These are phyloP conservation scores for Adansonia rubrostipa DNA, from an alignment of 441 rosid species.

Conservation along the genomic window DNA sequence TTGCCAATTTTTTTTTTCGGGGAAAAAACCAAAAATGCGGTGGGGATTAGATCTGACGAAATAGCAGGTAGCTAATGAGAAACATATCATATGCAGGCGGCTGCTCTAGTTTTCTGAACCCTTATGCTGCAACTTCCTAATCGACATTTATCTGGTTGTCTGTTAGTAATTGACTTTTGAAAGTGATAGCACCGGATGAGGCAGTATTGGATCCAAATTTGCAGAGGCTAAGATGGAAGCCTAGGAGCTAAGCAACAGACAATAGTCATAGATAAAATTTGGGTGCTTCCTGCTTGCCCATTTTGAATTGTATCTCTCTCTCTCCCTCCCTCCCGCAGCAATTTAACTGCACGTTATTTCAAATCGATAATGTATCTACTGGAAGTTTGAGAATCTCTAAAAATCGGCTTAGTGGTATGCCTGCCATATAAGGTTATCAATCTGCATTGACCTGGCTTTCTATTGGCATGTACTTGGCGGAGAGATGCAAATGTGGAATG, in stretches of 20 bases:
- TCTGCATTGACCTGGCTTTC: not conserved
- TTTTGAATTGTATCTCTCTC: not conserved
- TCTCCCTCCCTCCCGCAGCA: not conserved
- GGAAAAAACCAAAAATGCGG: conserved; percentile 9
- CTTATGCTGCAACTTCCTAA: too few species aligned
- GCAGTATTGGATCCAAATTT: not conserved
- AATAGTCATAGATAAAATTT: not conserved
- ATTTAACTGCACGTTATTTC: too few species aligned
- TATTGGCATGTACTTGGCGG: not conserved
- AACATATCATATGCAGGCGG: not conserved
- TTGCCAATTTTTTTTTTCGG: not conserved
- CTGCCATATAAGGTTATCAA: not conserved
- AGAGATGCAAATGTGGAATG: not conserved
- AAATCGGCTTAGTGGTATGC: not conserved
- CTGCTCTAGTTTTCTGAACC: not conserved
- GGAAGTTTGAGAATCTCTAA: too few species aligned
- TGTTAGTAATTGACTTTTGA: not conserved
- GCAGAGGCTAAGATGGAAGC: not conserved
- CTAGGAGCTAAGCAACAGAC: not conserved
- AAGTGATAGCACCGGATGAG: not conserved
- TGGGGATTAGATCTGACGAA: not conserved
- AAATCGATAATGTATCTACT: too few species aligned
- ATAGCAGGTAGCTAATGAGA: not conserved
- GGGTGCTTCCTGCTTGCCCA: not conserved
- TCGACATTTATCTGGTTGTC: not conserved